Evolutionary conservation across 495 filamentous ascomycete genomes (phyloP), one percentile per base, ranked within the genome.

Genomic region (Chaetomium cochliodes): DNA sequence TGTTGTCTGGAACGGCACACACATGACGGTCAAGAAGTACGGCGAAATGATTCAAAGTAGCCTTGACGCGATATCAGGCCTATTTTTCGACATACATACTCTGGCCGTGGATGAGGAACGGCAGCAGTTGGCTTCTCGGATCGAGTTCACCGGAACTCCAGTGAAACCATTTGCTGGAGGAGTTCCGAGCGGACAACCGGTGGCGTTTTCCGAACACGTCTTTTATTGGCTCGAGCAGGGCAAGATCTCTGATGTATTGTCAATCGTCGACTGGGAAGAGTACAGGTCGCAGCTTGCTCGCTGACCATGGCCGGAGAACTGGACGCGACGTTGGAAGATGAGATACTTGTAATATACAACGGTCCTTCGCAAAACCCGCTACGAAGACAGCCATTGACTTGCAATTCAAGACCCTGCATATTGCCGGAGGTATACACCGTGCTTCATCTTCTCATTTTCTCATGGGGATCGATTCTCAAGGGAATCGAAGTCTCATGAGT

Each of bases 141-240:
- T 77, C 13, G 70, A 74, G 52, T 74, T 73, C 39, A 59, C 58
- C 1, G 76, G 70, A 42, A 73, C 72, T 12, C 73, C 75, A 1
- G 60, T 69, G 30, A 72, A 70, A 47, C 52, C 41, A 16, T 66
- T 58, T 25, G 58, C 62, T 13, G 65, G 66, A 7, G 72, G 61
- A 2, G 50, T 64, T 8, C 70, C 72, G 0, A 73, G 58, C 5
- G 72, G 72, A 0, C 52, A 59, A 13, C 56, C 30, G 33, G 74
- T 78, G 15, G 56, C 58, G n/a, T 73, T 73, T 55, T 49, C 68
- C 44, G 73, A 78, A 47, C 69, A 73, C 51, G 76, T 65, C 39
- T 75, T 75, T 28, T 78, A 76, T 60, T 69, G 61, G 60, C 72
- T 78, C 61, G 67, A 69, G 16, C 65, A 70, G 1, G 74, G 75